Conservation (phyloP, 352 stramenopile species). For the Lagenidium sp. region DNA sequence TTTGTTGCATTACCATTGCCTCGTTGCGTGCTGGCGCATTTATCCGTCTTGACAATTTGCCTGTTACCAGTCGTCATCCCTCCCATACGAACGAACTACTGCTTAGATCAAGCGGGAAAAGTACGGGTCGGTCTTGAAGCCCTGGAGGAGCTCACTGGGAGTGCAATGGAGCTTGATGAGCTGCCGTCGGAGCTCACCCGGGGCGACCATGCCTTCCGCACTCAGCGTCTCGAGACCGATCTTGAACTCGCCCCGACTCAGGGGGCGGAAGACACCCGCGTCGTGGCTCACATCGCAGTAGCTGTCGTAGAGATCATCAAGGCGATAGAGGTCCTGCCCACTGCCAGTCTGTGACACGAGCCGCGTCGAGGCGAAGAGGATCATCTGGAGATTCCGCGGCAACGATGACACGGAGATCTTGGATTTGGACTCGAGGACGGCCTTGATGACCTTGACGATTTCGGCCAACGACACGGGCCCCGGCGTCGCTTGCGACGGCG, state of each 20-base stretch:
- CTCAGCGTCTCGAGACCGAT: slow-evolving; percentile 54
- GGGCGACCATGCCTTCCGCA: slow-evolving; percentile 52
- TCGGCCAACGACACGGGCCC: slow-evolving; percentile 52
- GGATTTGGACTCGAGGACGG: slow-evolving; percentile 54
- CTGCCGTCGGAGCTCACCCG: slow-evolving; percentile 55
- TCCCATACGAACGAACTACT: too few species aligned
- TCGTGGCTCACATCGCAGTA: slow-evolving; percentile 64
- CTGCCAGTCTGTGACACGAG: neutral
- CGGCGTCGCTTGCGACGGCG: slow-evolving; percentile 9
- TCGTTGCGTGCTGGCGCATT: too few species aligned
- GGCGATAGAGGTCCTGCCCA: slow-evolving; percentile 25
- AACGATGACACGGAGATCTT: slow-evolving; percentile 44
- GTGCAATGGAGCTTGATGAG: slow-evolving; percentile 66
- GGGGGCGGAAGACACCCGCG: slow-evolving; percentile 52
- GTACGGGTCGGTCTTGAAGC: slow-evolving; percentile 64
- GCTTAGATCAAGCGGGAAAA: slow-evolving; percentile 60
- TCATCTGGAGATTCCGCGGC: slow-evolving; percentile 76
- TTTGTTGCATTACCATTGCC: too few species aligned
- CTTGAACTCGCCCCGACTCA: slow-evolving; percentile 56
- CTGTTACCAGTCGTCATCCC: too few species aligned
- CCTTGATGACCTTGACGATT: slow-evolving; percentile 68
- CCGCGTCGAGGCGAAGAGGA: slow-evolving; percentile 59
- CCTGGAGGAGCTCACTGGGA: slow-evolving; percentile 56
- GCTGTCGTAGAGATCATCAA: slow-evolving; percentile 54
- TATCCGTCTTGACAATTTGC: too few species aligned